Evolutionary conservation across 1,284 basidiomycete genomes (phyloP).

Genomic region (Puccinia triticina): DNA sequence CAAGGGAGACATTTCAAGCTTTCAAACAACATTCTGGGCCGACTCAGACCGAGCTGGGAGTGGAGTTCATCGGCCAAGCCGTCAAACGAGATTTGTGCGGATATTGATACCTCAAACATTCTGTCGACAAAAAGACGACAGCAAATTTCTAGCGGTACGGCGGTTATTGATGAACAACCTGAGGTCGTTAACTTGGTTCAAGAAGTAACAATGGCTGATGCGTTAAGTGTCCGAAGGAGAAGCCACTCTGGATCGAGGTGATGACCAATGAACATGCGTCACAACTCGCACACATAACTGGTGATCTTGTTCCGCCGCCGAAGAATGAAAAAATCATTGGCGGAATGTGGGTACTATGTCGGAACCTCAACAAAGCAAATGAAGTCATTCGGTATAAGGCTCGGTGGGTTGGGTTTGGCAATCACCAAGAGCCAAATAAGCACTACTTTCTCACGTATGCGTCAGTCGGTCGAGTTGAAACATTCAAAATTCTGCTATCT

Average conservation of each 20-base stretch:
- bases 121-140: not conserved
- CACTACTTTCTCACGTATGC: constrained; percentile 26
- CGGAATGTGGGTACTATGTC: constrained; percentile 32
- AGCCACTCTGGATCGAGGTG: not conserved
- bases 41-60: not conserved
- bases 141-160: not conserved
- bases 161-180: not conserved
- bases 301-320: constrained; percentile 14
- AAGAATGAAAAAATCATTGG: constrained; percentile 20
- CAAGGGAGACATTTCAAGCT: not conserved
- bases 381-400: constrained; percentile 21
- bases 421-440: not conserved
- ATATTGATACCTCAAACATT: not conserved
- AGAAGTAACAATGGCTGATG: not conserved
- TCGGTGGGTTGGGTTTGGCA: constrained; percentile 23
- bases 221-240: not conserved
- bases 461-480: not conserved
- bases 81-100: no score
- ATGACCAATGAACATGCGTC: constrained; percentile 21
- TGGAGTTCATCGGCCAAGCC: not conserved
- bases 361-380: constrained; percentile 21
- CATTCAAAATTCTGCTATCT: constrained; percentile 15
- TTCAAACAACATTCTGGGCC: not conserved
- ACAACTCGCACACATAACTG: not conserved
- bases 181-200: not conserved